Evolutionary conservation across 1,139 yeast species (phyloP), one percentile per base, ranked within the genome.

Genomic region (Taphrina sp.): DNA sequence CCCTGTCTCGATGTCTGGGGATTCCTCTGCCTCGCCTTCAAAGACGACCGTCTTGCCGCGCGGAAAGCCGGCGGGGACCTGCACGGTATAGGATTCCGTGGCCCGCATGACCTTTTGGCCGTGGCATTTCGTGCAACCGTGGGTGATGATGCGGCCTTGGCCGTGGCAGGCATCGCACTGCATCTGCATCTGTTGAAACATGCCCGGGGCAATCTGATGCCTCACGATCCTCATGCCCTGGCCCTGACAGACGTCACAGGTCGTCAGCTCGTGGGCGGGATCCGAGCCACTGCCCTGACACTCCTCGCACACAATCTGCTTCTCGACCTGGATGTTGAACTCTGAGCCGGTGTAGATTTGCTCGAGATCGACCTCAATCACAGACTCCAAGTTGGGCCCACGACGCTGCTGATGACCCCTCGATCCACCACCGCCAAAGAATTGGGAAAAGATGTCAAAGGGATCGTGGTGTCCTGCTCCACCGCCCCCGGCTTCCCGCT

Each of bases 251-350:
- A 73, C 73, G 0, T 68, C 64, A 73, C 98, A 92, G 20, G 68
- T 69, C 57, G 81, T 82, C 16, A 75, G 76, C 63, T 82, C 69
- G 26, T 90, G 87, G 68, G 89, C 96, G 4, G 44, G 47, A 16
- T 81, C 79, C 1, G 94, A 82, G 0, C 97, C 98, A 1, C 85
- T 75, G 4, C 97, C 98, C 3, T 78, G 75, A 70, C 98, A 92
- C 53, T 73, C 72, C 35, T 77, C 79, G 72, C 98, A 92, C 24
- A 82, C 69, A 60, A 86, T 83, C 66, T 82, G 82, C 80, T 89
- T 76, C 45, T 80, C 77, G 46, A 90, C 74, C n/a, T 73, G 72
- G 62, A 89, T 80, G 39, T 80, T 84, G 35, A 81, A 63, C 33
- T 76, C 75, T 14, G 74, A 74, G 14, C 98, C 98, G 34, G 72